phyloP scores from a whole-genome alignment of 2,329 filamentous ascomycete genomes.

The Trichoderma citrinoviride region DNA sequence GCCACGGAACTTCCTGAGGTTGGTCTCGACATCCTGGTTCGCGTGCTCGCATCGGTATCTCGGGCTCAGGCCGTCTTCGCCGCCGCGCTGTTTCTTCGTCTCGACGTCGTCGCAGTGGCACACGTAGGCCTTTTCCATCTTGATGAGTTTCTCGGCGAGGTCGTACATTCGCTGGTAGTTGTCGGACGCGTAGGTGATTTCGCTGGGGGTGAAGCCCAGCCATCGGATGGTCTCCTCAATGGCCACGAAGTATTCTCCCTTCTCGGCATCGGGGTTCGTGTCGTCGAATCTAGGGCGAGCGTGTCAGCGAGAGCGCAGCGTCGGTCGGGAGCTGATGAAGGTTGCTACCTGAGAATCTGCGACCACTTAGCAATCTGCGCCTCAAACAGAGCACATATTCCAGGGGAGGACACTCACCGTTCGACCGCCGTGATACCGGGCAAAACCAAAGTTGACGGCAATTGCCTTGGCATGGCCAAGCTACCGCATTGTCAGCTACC shows the following conservation, averaged over 20 bases:
- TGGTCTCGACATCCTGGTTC: constrained; percentile 69
- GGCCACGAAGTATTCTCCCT: constrained; percentile 84
- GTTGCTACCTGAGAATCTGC: constrained; percentile 7
- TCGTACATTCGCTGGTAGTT: constrained; percentile 88
- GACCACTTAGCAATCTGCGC: not conserved
- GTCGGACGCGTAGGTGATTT: constrained; percentile 84
- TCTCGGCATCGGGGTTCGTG: constrained; percentile 91
- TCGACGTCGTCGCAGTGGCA: constrained; percentile 83
- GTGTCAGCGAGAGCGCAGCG: not conserved
- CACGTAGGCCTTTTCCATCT: constrained; percentile 70
- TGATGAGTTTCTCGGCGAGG: constrained; percentile 80
- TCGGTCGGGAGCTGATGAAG: not conserved
- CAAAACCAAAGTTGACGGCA: constrained; percentile 94
- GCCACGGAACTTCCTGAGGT: constrained; percentile 76
- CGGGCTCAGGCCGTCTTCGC: constrained; percentile 63
- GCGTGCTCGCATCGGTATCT: constrained; percentile 81
- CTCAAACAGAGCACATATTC: not conserved
- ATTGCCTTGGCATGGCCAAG: constrained; percentile 96
- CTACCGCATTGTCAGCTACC: constrained; percentile 13
- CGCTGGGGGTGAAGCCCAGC: constrained; percentile 67
- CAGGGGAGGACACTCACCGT: constrained; percentile 10
- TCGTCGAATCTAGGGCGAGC: constrained; percentile 70
- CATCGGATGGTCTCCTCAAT: constrained; percentile 68
- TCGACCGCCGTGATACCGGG: constrained; percentile 71
- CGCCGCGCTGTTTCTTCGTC: constrained; percentile 83